Base-by-base conservation (phyloP, 352 stramenopile species). In the Pythium insidiosum region DNA sequence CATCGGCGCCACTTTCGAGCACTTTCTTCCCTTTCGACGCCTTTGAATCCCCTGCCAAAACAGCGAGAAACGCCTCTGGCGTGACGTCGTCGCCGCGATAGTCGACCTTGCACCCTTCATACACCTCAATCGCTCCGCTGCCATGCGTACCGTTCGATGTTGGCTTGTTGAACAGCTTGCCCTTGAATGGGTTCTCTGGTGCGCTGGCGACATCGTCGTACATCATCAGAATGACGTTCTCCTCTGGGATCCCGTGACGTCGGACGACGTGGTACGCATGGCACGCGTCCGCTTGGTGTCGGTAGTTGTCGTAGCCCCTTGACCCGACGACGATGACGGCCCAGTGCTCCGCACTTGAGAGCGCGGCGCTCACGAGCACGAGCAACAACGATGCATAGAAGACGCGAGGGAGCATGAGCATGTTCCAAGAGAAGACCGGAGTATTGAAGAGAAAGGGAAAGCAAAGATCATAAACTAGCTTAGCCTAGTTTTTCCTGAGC, bases 181-280 rank as follows among this genome's bases (percentile, higher is more conserved):
- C 85, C 0, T 73, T 76, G 50, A 86, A 87, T 19, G 88, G 87
- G 41, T 96, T 97, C 23, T 69, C 50, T n/a, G 68, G 35, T 57
- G 76, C 67, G 48, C 57, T 59, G 0, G 86, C 84, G n/a, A 88
- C 78, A 53, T 97, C 88, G 56, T 96, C 84, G 64, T 92, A 95
- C 79, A 91, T 95, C 85, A 97, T 95, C 28, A 95, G 73, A 45
- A 97, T 75, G 26, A 96, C 84, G 47, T 94, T 89, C 39, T 95
- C 80, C 12, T 45, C 59, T 6, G 83, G 75, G 33, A 96, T 94
- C 7, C 88, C 88, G 50, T 95, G 84, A 34, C 69, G 66, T 1
- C 74, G 73, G 30, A 96, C 75, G 28, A 95, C 73, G 50, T 96
- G 87, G 66, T 96, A 96, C 16, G 84, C 85, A 52, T 96, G 88